Evolutionary conservation across 148 eudicot species (phyloP).

Genomic region (Vaccinium vitisidaea): DNA sequence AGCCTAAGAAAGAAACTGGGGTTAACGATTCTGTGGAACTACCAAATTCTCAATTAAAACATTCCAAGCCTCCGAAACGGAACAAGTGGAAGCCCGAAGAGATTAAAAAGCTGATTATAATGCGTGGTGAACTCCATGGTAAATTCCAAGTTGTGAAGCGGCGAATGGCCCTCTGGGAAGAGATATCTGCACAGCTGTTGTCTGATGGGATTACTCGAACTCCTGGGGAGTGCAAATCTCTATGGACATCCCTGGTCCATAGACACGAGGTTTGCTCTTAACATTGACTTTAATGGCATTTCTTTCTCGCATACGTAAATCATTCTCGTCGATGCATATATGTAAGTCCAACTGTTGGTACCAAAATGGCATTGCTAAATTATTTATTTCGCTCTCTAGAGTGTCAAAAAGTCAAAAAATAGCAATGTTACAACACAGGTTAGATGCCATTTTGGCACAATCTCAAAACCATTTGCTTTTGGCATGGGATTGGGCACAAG

Average conservation of each 20-base stretch:
- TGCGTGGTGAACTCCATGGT: conserved; percentile 73
- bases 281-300: background rate
- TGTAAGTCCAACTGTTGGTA: background rate
- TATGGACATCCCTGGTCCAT: conserved; percentile 86
- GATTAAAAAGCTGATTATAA: conserved; percentile 61
- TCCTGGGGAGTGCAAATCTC: conserved; percentile 93
- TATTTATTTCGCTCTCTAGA: too few species aligned
- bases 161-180: conserved; percentile 98
- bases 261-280: conserved; percentile 79
- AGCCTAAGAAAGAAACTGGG: conserved; percentile 25
- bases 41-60: conserved; percentile 24
- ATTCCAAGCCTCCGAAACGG: conserved; percentile 56
- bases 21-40: conserved; percentile 34
- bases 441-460: too few species aligned
- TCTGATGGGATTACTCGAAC: conserved; percentile 66
- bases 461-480: too few species aligned
- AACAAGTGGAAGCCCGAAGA: conserved; percentile 93
- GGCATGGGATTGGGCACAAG: too few species aligned
- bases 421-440: too few species aligned
- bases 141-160: conserved; percentile 74
- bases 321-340: background rate
- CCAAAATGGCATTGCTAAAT: too few species aligned
- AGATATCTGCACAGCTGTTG: conserved; percentile 64
- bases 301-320: background rate
- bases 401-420: too few species aligned